Conservation (phyloP, 768 basidiomycete species). For the Amanita phalloides region DNA sequence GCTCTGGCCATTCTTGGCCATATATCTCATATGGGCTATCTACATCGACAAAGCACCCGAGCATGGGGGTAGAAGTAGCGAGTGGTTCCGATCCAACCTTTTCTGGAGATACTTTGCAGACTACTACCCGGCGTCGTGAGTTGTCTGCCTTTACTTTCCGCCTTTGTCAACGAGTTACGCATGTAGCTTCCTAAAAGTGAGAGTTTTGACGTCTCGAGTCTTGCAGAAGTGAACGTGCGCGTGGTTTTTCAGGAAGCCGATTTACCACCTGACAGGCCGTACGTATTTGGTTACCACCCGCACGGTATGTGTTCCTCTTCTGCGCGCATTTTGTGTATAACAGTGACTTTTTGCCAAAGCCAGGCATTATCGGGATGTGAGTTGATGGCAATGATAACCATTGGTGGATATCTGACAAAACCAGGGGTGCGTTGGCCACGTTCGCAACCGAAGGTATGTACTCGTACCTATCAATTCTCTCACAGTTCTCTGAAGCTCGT, state of each 20-base stretch:
- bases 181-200: slow-evolving; percentile 41
- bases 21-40: slow-evolving; percentile 71
- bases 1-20: slow-evolving; percentile 74
- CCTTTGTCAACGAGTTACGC: slow-evolving; percentile 14
- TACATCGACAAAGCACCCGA: slow-evolving; percentile 73
- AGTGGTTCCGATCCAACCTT: slow-evolving; percentile 58
- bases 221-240: neutral
- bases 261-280: slow-evolving; percentile 83
- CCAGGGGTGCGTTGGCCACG: slow-evolving; percentile 89
- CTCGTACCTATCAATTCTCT: neutral
- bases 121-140: slow-evolving; percentile 84
- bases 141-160: slow-evolving; percentile 10
- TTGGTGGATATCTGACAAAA: neutral
- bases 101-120: slow-evolving; percentile 91
- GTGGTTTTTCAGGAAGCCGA: slow-evolving; percentile 60
- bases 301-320: slow-evolving; percentile 51
- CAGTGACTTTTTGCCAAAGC: neutral
- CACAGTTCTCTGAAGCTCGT: slow-evolving; percentile 1
- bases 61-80: slow-evolving; percentile 55
- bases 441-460: slow-evolving; percentile 82
- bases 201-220: slow-evolving; percentile 4
- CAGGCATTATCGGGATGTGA: slow-evolving; percentile 97
- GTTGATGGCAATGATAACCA: slow-evolving; percentile 15
- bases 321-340: slow-evolving; percentile 6
- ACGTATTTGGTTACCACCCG: slow-evolving; percentile 97